A percentile compares a stretch with the other conserved stretches of the same genome.
These are phyloP conservation scores for Dactylellina drechsleri DNA, from an alignment of 2,329 filamentous ascomycete species.

Conservation along the genomic window DNA sequence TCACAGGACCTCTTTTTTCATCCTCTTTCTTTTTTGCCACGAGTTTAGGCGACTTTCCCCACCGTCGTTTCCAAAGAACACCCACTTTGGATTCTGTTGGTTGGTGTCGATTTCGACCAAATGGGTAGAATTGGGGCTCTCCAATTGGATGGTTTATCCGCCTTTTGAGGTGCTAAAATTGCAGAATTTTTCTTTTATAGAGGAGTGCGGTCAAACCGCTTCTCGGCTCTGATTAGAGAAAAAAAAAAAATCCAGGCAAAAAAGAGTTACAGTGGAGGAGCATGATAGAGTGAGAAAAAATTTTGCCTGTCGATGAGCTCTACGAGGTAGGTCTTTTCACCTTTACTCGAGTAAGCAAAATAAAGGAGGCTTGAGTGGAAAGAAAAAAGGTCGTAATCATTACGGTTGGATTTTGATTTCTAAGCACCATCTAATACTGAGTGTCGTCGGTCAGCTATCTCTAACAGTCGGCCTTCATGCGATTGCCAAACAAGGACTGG, in stretches of 20 bases:
- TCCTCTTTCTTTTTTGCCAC: constrained; percentile 36
- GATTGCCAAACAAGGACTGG: constrained; percentile 45
- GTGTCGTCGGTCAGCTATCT: not conserved
- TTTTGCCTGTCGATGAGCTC: constrained; percentile 48
- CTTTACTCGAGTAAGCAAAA: constrained; percentile 45
- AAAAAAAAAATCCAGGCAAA: constrained; percentile 27
- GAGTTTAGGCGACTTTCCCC: constrained; percentile 50
- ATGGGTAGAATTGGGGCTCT: constrained; percentile 32
- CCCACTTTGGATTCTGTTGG: constrained; percentile 17
- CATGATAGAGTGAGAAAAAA: constrained; percentile 41
- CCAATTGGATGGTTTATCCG: constrained; percentile 28
- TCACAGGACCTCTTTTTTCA: not conserved
- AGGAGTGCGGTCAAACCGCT: constrained; percentile 14
- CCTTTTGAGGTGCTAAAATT: not conserved
- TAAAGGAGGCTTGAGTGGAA: constrained; percentile 24
- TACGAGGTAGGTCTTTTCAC: not conserved
- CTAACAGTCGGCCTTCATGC: constrained; percentile 7
- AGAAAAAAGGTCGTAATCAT: not conserved
- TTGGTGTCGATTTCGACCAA: constrained; percentile 53
- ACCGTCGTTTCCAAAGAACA: constrained; percentile 47
- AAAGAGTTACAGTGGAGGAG: constrained; percentile 7
- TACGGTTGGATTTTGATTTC: constrained; percentile 40
- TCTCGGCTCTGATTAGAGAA: not conserved
- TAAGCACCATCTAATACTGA: constrained; percentile 15
- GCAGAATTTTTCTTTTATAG: constrained; percentile 24